Evolutionary conservation across 176 grass and related monocot species (phyloP).

Genomic region (Chrysopogon serrulatus): DNA sequence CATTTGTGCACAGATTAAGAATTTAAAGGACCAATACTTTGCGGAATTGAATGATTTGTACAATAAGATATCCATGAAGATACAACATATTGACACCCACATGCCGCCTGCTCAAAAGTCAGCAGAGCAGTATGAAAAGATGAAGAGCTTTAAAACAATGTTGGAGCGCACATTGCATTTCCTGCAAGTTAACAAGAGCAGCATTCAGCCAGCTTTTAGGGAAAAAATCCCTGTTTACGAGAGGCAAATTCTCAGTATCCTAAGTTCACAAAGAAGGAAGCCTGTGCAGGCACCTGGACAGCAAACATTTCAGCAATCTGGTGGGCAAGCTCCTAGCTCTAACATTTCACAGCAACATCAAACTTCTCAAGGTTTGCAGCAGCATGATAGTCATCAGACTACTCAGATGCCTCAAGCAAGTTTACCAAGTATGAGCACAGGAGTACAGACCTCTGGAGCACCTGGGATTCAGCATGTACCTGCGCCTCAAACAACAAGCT

Average conservation of each 20-base stretch:
- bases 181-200: constrained; percentile 48
- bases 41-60: constrained; percentile 58
- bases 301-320: constrained; percentile 56
- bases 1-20: constrained; percentile 57
- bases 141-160: constrained; percentile 54
- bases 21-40: constrained; percentile 68
- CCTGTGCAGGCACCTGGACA: constrained; percentile 40
- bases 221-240: constrained; percentile 57
- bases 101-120: constrained; percentile 29
- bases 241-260: constrained; percentile 57
- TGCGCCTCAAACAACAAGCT: constrained; percentile 49
- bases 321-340: constrained; percentile 49
- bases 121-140: constrained; percentile 62
- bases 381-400: constrained; percentile 64
- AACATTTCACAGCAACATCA: constrained; percentile 47
- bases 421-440: constrained; percentile 33
- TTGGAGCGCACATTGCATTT: constrained; percentile 50
- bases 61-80: constrained; percentile 58
- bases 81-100: constrained; percentile 58
- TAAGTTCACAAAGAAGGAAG: constrained; percentile 60
- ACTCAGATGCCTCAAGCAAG: constrained; percentile 69
- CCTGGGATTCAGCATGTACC: constrained; percentile 57
- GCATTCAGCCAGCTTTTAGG: constrained; percentile 42
- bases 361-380: constrained; percentile 46
- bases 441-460: constrained; percentile 46